A percentile compares a stretch with the other conserved stretches of the same genome.
Conservation (phyloP, 371 early-diverging fungal genomes). For the Lichtheimia corymbifera region DNA sequence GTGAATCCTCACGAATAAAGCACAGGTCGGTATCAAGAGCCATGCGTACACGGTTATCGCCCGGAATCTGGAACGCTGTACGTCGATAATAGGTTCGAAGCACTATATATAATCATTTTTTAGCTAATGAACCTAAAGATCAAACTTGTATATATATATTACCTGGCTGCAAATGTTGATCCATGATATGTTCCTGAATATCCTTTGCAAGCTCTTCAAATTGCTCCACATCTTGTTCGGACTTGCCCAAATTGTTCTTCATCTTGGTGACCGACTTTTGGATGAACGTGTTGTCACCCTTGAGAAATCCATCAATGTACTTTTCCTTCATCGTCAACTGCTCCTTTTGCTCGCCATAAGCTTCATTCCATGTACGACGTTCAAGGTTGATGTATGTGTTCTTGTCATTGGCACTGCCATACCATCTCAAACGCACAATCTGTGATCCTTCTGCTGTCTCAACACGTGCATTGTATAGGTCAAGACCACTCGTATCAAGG, state of each 20-base stretch:
- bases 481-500: slow-evolving; percentile 91
- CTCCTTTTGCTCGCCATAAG: slow-evolving; percentile 96
- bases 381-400: slow-evolving; percentile 86
- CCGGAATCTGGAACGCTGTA: slow-evolving; percentile 99
- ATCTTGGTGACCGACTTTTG: slow-evolving; percentile 80
- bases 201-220: slow-evolving; percentile 77
- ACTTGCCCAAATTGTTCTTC: slow-evolving; percentile 70
- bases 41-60: slow-evolving; percentile 95
- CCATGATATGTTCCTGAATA: slow-evolving; percentile 78
- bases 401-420: slow-evolving; percentile 72
- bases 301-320: slow-evolving; percentile 84
- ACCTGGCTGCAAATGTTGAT: slow-evolving; percentile 84
- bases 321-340: slow-evolving; percentile 96
- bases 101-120: slow-evolving; percentile 34
- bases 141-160: slow-evolving; percentile 19
- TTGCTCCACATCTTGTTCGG: slow-evolving; percentile 79
- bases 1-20: slow-evolving; percentile 96
- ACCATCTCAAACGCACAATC: slow-evolving; percentile 91
- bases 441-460: slow-evolving; percentile 93
- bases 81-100: slow-evolving; percentile 97
- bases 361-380: slow-evolving; percentile 98
- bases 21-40: slow-evolving; percentile 98
- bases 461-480: slow-evolving; percentile 90
- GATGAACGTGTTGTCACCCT: slow-evolving; percentile 76
- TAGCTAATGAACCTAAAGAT: background rate